Percentiles rank a stretch among this genome's conserved stretches.
Evolutionary conservation across 2,329 filamentous ascomycete genomes (phyloP).

Genomic region (Microdochium paspali): DNA sequence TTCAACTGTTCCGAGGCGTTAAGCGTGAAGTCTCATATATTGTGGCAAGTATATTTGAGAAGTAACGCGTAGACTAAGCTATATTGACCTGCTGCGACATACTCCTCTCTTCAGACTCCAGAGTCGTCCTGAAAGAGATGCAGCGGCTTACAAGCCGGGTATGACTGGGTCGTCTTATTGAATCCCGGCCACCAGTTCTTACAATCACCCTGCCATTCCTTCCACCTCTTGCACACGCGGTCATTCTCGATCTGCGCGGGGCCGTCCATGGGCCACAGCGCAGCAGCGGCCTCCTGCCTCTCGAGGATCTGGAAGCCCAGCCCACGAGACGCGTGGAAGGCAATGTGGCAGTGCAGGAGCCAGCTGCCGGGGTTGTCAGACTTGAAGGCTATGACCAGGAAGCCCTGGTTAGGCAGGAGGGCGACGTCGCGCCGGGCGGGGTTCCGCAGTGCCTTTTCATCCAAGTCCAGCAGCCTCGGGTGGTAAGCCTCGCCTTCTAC

Average conservation of each 20-base stretch:
- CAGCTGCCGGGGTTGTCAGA: constrained; percentile 39
- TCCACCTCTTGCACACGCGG: constrained; percentile 3
- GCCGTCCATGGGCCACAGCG: constrained; percentile 1
- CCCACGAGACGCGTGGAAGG: constrained; percentile 35
- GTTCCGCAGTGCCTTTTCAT: too few relatives aligned
- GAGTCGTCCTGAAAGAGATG: constrained; percentile 2
- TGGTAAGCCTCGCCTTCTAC: constrained; percentile 3
- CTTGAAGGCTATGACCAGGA: constrained; percentile 38
- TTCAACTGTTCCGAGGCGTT: too few relatives aligned
- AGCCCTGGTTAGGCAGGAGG: constrained; percentile 31
- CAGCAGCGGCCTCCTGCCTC: constrained; percentile 3
- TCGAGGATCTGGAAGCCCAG: constrained; percentile 31
- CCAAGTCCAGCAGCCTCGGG: too few relatives aligned
- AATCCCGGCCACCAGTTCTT: constrained; percentile 5
- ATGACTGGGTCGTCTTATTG: neutral
- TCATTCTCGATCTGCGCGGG: neutral
- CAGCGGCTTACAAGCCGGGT: neutral
- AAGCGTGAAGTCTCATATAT: too few relatives aligned
- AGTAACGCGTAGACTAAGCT: too few relatives aligned
- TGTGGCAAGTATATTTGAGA: too few relatives aligned
- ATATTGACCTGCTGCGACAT: too few relatives aligned
- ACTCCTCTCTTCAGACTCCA: constrained; percentile 31
- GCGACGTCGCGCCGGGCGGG: constrained; percentile 43
- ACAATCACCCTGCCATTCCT: constrained; percentile 3
- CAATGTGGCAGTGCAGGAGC: constrained; percentile 41